Percentiles rank a stretch among this genome's conserved stretches.
Conservation (phyloP, 108 stramenopile genomes). For the Stephanodiscus triporus region DNA sequence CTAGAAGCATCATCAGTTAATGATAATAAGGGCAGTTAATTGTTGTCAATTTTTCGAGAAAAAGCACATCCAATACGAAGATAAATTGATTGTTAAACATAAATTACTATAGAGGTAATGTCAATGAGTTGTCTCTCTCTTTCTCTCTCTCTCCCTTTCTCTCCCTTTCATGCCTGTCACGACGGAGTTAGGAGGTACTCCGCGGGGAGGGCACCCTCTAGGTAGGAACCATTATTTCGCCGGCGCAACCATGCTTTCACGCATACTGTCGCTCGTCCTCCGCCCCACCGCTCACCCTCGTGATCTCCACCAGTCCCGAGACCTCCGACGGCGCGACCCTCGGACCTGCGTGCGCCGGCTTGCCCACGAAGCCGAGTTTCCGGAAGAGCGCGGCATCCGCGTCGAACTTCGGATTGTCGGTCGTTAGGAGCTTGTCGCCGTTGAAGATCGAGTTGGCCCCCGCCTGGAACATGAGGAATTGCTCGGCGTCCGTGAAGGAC, state of each 20-base stretch:
- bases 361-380: constrained; percentile 90
- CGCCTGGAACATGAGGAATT: constrained; percentile 97
- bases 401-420: constrained; percentile 93
- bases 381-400: constrained; percentile 86
- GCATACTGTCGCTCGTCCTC: constrained; percentile 47
- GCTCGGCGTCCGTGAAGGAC: constrained; percentile 93
- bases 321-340: constrained; percentile 72
- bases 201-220: background rate
- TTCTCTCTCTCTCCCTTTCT: background rate
- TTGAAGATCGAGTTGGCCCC: constrained; percentile 99
- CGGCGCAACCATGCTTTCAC: background rate
- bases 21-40: background rate
- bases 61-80: background rate
- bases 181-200: background rate
- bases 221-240: background rate
- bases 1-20: background rate
- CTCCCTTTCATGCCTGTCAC: background rate
- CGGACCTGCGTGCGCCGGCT: constrained; percentile 91
- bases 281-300: constrained; percentile 58
- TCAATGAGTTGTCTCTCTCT: background rate
- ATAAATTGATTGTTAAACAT: background rate
- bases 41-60: too few relatives aligned
- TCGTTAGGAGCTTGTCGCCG: constrained; percentile 96
- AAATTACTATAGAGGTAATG: background rate
- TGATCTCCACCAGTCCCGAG: constrained; percentile 71